Conservation (phyloP, 2,329 filamentous ascomycete genomes). For the Teratosphaeria zuluensis region DNA sequence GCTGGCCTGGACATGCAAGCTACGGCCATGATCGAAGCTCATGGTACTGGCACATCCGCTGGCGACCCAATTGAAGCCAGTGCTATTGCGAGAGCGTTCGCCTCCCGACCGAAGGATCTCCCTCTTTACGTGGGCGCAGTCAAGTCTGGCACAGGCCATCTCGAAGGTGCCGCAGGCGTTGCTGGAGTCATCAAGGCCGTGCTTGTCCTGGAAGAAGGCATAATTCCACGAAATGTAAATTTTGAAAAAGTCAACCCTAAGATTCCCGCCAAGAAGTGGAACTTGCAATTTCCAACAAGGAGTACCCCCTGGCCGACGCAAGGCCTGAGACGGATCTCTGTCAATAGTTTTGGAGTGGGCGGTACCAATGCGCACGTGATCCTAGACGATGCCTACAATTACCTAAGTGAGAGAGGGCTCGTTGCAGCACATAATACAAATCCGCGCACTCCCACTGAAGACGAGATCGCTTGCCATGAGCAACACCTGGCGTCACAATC, state of each 20-base stretch:
- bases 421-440: slow-evolving; percentile 4
- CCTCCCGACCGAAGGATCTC: neutral
- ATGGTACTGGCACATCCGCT: slow-evolving; percentile 15
- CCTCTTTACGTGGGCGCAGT: slow-evolving; percentile 9
- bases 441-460: neutral
- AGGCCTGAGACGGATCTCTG: slow-evolving; percentile 6
- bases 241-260: slow-evolving; percentile 14
- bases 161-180: slow-evolving; percentile 9
- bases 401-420: slow-evolving; percentile 3
- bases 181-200: slow-evolving; percentile 17
- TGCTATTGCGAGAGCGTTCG: slow-evolving; percentile 7
- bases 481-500: neutral
- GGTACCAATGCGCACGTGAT: slow-evolving; percentile 20
- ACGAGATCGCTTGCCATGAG: neutral
- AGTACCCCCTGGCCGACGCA: slow-evolving; percentile 22
- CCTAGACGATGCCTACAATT: slow-evolving; percentile 13
- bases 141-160: slow-evolving; percentile 11
- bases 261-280: slow-evolving; percentile 19
- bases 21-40: slow-evolving; percentile 8
- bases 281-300: slow-evolving; percentile 10
- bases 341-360: neutral
- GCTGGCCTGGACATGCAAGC: slow-evolving; percentile 15
- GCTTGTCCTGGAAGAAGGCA: slow-evolving; percentile 16
- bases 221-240: slow-evolving; percentile 17
- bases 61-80: slow-evolving; percentile 13